Percentiles rank a stretch among this genome's conserved stretches.
These are phyloP conservation scores for Cyphellophora attinorum DNA, from an alignment of 2,329 filamentous ascomycete genomes.

Conservation along the genomic window DNA sequence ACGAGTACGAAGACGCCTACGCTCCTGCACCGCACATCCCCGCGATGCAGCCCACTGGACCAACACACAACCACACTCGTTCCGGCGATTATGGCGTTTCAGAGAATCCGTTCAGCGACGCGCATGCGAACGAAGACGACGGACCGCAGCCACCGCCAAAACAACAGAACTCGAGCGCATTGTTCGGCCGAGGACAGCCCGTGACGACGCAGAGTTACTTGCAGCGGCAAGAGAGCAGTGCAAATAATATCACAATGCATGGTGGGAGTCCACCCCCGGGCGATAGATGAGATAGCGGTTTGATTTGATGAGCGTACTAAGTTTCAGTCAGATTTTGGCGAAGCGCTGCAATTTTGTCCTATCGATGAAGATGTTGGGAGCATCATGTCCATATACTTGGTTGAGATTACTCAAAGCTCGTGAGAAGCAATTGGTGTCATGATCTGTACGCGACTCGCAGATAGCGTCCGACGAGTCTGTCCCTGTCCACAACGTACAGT, in stretches of 20 bases:
- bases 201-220: slow-evolving; percentile 15
- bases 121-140: slow-evolving; percentile 11
- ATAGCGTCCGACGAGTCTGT: too few relatives aligned
- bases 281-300: too few relatives aligned
- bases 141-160: slow-evolving; percentile 4
- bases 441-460: too few relatives aligned
- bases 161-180: slow-evolving; percentile 5
- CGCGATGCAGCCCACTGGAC: not conserved
- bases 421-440: too few relatives aligned
- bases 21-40: not conserved
- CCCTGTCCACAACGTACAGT: too few relatives aligned
- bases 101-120: slow-evolving; percentile 18
- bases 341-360: too few relatives aligned
- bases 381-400: too few relatives aligned
- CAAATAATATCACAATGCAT: slow-evolving; percentile 14
- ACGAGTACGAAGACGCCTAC: not conserved
- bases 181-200: slow-evolving; percentile 12
- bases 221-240: slow-evolving; percentile 12
- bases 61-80: not conserved
- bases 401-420: too few relatives aligned
- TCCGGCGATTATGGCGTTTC: slow-evolving; percentile 12
- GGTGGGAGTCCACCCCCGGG: slow-evolving; percentile 6
- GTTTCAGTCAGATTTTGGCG: too few relatives aligned
- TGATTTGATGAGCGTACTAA: too few relatives aligned
- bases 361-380: too few relatives aligned